These are phyloP conservation scores for Diplodia corticola DNA, from an alignment of 2,329 filamentous ascomycete species.

Conservation along the genomic window DNA sequence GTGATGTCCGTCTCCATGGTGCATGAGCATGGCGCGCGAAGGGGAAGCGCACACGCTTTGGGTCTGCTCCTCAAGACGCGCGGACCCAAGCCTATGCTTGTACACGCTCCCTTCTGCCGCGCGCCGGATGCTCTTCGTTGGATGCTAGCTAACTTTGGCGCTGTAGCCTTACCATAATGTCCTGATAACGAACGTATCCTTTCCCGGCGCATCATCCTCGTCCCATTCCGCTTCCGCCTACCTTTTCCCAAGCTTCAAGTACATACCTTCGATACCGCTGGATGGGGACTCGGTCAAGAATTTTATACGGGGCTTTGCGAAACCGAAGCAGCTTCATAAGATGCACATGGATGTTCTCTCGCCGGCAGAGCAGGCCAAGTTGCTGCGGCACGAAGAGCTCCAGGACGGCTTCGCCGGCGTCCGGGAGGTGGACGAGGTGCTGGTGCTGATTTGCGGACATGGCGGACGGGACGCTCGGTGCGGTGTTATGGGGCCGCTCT, in stretches of 20 bases:
- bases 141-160: not conserved
- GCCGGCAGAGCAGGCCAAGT: conserved; percentile 49
- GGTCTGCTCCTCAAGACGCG: not conserved
- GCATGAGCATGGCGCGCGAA: conserved; percentile 10
- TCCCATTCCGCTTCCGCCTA: conserved; percentile 64
- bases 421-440: conserved; percentile 62
- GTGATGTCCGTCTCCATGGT: conserved; percentile 45
- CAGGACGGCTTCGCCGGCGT: conserved; percentile 55
- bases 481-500: conserved; percentile 73
- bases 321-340: conserved; percentile 63
- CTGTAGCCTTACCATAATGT: conserved; percentile 79
- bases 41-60: not conserved
- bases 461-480: conserved; percentile 79
- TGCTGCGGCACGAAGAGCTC: conserved; percentile 51
- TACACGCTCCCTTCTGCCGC: conserved; percentile 19
- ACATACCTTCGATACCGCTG: conserved; percentile 70
- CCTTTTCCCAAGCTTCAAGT: conserved; percentile 80
- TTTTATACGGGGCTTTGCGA: conserved; percentile 65
- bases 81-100: not conserved
- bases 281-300: conserved; percentile 56
- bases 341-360: conserved; percentile 58
- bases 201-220: conserved; percentile 54
- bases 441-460: conserved; percentile 89
- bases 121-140: not conserved
- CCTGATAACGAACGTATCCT: conserved; percentile 73